Conservation (phyloP, 2,329 filamentous ascomycete species). For the Colletotrichum destructivum region DNA sequence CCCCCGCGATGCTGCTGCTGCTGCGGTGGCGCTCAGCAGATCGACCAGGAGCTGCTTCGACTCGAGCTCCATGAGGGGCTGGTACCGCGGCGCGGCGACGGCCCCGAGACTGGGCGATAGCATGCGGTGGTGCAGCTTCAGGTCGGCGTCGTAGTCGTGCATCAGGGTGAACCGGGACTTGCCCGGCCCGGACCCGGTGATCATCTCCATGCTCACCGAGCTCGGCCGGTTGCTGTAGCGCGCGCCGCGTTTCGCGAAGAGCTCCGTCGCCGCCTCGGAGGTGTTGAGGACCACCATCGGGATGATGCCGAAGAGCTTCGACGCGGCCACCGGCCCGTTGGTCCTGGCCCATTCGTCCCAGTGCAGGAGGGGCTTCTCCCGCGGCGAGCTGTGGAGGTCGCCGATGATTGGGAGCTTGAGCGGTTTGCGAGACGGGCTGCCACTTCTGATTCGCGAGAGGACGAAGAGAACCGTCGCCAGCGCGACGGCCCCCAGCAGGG, state of each 20-base stretch:
- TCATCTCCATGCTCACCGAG: conserved; percentile 47
- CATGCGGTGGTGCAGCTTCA: conserved; percentile 56
- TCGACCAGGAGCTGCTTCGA: conserved; percentile 60
- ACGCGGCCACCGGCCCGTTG: conserved; percentile 40
- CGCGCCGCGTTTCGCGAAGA: conserved; percentile 44
- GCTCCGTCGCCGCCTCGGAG: conserved; percentile 42
- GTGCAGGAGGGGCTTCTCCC: conserved; percentile 41
- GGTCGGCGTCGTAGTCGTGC: conserved; percentile 56
- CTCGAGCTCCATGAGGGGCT: conserved; percentile 61
- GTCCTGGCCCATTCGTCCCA: conserved; percentile 44
- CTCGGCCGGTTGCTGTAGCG: conserved; percentile 44
- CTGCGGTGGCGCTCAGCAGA: conserved; percentile 49
- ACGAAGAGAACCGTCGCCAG: neutral
- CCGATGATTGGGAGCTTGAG: conserved; percentile 44
- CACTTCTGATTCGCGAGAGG: neutral
- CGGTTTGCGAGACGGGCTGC: neutral
- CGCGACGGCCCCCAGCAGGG: conserved; percentile 2
- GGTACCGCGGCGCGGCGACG: conserved; percentile 53
- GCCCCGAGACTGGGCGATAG: conserved; percentile 52
- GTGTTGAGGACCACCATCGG: conserved; percentile 44
- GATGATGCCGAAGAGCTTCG: conserved; percentile 45
- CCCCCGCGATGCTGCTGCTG: too few species aligned
- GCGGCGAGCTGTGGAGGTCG: conserved; percentile 44
- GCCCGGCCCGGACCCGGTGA: conserved; percentile 44
- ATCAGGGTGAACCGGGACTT: conserved; percentile 43